Conservation (phyloP, 2,329 filamentous ascomycete genomes). For the Penicillium palitans region DNA sequence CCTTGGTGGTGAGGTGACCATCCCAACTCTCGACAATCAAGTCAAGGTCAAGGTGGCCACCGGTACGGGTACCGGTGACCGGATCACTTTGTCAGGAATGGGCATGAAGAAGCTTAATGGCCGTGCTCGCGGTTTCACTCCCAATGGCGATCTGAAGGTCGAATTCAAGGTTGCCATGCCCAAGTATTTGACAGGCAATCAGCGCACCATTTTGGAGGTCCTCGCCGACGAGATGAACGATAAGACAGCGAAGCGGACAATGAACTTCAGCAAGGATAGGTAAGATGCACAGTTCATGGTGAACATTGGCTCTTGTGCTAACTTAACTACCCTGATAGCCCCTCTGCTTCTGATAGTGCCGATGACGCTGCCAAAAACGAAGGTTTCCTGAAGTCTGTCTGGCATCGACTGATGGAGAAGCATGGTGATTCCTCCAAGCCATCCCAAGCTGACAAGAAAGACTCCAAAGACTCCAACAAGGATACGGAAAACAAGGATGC, state of each 20-base stretch:
- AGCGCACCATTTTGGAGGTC: conserved; percentile 91
- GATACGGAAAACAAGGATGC: conserved; percentile 23
- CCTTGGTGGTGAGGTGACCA: conserved; percentile 82
- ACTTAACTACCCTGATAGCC: conserved; percentile 13
- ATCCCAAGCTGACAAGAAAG: conserved; percentile 26
- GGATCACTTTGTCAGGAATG: conserved; percentile 82
- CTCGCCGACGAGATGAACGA: conserved; percentile 95
- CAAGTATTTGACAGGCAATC: conserved; percentile 87
- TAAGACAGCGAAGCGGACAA: conserved; percentile 84
- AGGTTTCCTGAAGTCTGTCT: conserved; percentile 88
- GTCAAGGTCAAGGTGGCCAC: conserved; percentile 89
- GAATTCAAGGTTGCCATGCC: conserved; percentile 96
- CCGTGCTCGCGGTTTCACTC: conserved; percentile 55
- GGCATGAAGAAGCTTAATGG: conserved; percentile 85
- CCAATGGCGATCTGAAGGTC: conserved; percentile 79
- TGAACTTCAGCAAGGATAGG: conserved; percentile 70
- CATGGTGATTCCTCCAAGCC: conserved; percentile 31
- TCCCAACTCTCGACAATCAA: conserved; percentile 87
- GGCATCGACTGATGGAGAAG: conserved; percentile 82
- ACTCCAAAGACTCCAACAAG: conserved; percentile 29
- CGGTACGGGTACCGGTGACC: conserved; percentile 89
- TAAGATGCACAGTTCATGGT: conserved; percentile 39
- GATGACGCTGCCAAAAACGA: conserved; percentile 69
- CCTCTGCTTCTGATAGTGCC: conserved; percentile 23
- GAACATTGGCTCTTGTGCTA: background rate